phyloP scores from a whole-genome alignment of 805 yeast genomes.

The Saturnispora hagleri region DNA sequence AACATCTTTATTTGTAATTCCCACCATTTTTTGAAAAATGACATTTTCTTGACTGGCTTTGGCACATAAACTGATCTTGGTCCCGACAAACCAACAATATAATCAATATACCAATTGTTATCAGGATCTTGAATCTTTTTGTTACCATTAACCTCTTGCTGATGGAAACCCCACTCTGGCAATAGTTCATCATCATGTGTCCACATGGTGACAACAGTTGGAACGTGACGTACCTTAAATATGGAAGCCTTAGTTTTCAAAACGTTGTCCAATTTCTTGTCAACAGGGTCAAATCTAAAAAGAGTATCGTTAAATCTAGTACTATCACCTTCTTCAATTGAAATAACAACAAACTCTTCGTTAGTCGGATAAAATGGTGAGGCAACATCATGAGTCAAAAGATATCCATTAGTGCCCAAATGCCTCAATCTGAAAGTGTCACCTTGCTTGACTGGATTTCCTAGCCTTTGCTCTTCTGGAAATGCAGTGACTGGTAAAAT shows the following conservation, averaged over 20 bases:
- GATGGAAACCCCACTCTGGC: constrained; percentile 93
- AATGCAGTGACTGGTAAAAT: constrained; percentile 53
- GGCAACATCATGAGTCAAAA: constrained; percentile 91
- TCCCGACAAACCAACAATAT: constrained; percentile 57
- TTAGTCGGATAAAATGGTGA: constrained; percentile 89
- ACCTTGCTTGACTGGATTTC: constrained; percentile 54
- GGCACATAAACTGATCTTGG: constrained; percentile 56
- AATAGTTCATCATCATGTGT: constrained; percentile 73
- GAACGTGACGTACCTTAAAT: constrained; percentile 69
- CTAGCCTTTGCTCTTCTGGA: constrained; percentile 30
- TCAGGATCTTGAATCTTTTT: constrained; percentile 62
- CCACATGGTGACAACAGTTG: constrained; percentile 90
- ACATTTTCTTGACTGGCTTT: constrained; percentile 48
- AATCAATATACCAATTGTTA: constrained; percentile 71
- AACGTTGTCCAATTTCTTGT: constrained; percentile 39
- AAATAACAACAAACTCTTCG: constrained; percentile 80
- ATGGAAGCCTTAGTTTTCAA: constrained; percentile 64
- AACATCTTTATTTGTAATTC: constrained; percentile 88
- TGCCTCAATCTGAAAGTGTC: constrained; percentile 76
- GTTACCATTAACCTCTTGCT: constrained; percentile 93
- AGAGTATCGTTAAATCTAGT: constrained; percentile 60
- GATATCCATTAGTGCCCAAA: constrained; percentile 64
- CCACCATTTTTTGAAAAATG: constrained; percentile 81
- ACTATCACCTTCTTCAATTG: constrained; percentile 46
- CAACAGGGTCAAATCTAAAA: constrained; percentile 60